Evolutionary conservation across 169 alveolate genomes (phyloP), one percentile per base, ranked within the genome.

Genomic region (Plasmodium gallinaceum): DNA sequence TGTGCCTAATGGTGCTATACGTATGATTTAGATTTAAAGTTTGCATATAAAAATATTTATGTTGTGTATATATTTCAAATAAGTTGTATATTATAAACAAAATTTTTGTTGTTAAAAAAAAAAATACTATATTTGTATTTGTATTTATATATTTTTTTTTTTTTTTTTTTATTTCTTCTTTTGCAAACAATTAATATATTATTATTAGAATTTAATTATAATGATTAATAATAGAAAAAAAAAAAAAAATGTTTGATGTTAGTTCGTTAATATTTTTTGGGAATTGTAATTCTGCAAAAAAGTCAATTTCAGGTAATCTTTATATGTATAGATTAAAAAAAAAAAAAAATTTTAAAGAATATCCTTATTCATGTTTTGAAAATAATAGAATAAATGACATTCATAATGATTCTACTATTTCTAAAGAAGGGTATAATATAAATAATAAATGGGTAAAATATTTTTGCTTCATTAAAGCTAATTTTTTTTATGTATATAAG

Each of bases 1-100:
- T 71, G 88, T 74, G 88, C 88, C 88, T 60, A 57, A 54, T 48
- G 88, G 88, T 74, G 88, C 88, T 60, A 5, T 60, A 9, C 58
- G 1, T 24, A 7, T 61, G 24, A 37, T n/a, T 39, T 9, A 24
- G 43, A 24, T 64, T 32, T 9, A 32, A 37, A 64, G 26, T 18
- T 57, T 57, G 5, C 26, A 9, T 5, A 14, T 18, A 2, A 57
- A 5, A 18, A 14, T 14, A 14, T 48, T n/a, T n/a, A n/a, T n/a
- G n/a, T n/a, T n/a, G n/a, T n/a, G 1, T 48, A 48, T 14, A 48
- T 48, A 48, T 10, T 48, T 48, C 0, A 48, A 9, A 14, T 2
- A 48, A 10, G 58, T 48, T 48, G 5, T 10, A 4, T 32, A 32
- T 32, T 4, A 2, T 32, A 32, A 32, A 32, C 39, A 32, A 32